Conservation (phyloP, 139 green algal species). For the Choricystis sp. region DNA sequence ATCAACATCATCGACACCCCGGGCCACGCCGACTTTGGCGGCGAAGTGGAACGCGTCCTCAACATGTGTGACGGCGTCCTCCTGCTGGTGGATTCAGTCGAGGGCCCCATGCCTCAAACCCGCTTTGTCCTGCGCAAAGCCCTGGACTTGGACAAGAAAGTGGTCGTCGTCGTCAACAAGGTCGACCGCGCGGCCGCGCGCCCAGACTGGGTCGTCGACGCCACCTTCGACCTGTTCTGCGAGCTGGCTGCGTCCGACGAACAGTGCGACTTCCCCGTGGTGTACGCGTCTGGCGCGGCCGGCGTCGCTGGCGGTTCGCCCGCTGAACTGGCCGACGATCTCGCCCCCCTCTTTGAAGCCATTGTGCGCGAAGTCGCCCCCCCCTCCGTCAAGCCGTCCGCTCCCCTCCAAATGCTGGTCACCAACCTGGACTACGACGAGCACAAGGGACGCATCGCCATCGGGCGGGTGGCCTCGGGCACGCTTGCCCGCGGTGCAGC, state of each 20-base stretch:
- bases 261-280: slow-evolving; percentile 67
- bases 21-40: slow-evolving; percentile 97
- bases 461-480: slow-evolving; percentile 68
- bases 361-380: slow-evolving; percentile 68
- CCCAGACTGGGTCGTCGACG: slow-evolving; percentile 72
- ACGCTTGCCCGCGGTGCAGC: slow-evolving; percentile 42
- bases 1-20: slow-evolving; percentile 99
- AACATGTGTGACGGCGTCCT: slow-evolving; percentile 99
- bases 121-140: slow-evolving; percentile 98
- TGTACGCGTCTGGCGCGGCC: slow-evolving; percentile 85
- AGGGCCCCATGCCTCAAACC: slow-evolving; percentile 97
- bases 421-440: slow-evolving; percentile 92
- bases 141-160: slow-evolving; percentile 82
- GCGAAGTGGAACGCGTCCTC: slow-evolving; percentile 96
- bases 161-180: slow-evolving; percentile 99
- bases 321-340: slow-evolving; percentile 47
- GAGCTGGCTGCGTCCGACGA: slow-evolving; percentile 88
- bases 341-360: slow-evolving; percentile 86
- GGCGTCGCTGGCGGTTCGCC: slow-evolving; percentile 67
- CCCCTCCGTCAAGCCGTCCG: slow-evolving; percentile 42
- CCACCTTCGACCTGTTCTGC: slow-evolving; percentile 92
- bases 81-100: slow-evolving; percentile 91
- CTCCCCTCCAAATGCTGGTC: slow-evolving; percentile 69
- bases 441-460: slow-evolving; percentile 87
- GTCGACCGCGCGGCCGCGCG: slow-evolving; percentile 71